A percentile compares a stretch with the other conserved stretches of the same genome.
Conservation (phyloP, 345 rosid genomes). For the Hypericum perforatum region DNA sequence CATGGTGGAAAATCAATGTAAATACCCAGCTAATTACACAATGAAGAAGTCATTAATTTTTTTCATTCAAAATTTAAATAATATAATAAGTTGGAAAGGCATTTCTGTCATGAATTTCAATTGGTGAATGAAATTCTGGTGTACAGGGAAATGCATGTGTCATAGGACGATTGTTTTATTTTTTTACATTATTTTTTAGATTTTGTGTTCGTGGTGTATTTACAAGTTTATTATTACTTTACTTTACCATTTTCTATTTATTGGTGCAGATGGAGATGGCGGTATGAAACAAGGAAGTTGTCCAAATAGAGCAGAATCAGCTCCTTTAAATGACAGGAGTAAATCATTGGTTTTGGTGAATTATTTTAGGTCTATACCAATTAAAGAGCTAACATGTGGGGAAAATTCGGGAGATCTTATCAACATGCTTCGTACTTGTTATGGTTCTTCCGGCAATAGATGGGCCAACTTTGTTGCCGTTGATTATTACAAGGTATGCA, state of each 20-base stretch:
- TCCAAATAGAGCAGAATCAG: constrained; percentile 43
- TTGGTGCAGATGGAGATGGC: constrained; percentile 41
- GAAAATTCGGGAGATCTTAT: constrained; percentile 41
- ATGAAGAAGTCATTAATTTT: no score
- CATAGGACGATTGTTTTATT: no score
- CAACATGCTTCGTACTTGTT: constrained; percentile 40
- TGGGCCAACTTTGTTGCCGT: constrained; percentile 65
- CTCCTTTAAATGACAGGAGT: constrained; percentile 30
- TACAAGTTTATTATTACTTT: no score
- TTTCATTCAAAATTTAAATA: background rate
- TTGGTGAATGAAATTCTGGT: no score
- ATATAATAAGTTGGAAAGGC: no score
- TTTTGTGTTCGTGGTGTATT: background rate
- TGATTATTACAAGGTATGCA: constrained; percentile 42
- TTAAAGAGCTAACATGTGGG: constrained; percentile 25
- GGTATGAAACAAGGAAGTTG: constrained; percentile 57
- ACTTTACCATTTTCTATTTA: no score
- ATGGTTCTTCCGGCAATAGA: constrained; percentile 34
- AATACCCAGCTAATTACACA: background rate
- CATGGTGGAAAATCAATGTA: constrained; percentile 80
- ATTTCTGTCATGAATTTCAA: no score
- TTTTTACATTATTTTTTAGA: no score
- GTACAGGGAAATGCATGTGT: no score
- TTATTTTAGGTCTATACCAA: constrained; percentile 23
- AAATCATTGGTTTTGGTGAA: constrained; percentile 47